Percentiles rank a stretch among this genome's conserved stretches.
Evolutionary conservation across 768 basidiomycete genomes (phyloP).

Genomic region (Thelephora ganbajun): DNA sequence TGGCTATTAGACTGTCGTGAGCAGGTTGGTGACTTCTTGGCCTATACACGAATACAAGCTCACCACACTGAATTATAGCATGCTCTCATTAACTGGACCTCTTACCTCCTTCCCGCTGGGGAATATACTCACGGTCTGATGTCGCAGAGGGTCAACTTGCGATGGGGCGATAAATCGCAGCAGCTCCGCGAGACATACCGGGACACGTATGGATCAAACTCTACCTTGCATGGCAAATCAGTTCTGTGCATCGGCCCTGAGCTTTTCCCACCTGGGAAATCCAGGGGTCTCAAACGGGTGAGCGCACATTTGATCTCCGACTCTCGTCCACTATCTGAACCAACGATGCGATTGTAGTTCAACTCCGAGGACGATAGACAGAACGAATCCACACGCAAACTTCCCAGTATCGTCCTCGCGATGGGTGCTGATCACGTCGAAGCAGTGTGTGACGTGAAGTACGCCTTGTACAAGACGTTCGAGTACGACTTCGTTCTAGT

Average conservation of each 20-base stretch:
- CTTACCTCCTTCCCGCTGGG: conserved; percentile 43
- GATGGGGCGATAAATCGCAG: conserved; percentile 35
- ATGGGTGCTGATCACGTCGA: conserved; percentile 71
- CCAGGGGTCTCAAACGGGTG: conserved; percentile 26
- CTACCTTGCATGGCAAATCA: conserved; percentile 37
- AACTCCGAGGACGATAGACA: conserved; percentile 12
- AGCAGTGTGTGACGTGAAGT: conserved; percentile 35
- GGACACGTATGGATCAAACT: conserved; percentile 33
- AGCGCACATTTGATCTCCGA: conserved; percentile 2
- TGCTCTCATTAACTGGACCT: conserved; percentile 38
- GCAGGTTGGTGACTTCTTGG: conserved; percentile 11
- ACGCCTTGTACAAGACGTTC: conserved; percentile 22
- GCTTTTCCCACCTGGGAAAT: conserved; percentile 28
- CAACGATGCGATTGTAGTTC: background rate
- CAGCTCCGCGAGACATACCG: conserved; percentile 20
- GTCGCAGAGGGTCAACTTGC: conserved; percentile 33
- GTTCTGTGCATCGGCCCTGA: conserved; percentile 50
- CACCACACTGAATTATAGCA: conserved; percentile 1
- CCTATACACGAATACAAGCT: background rate
- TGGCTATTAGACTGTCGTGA: conserved; percentile 35
- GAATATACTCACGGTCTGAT: conserved; percentile 24
- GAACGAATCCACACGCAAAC: conserved; percentile 24
- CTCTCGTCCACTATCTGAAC: background rate
- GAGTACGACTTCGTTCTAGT: conserved; percentile 53
- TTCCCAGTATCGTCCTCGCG: conserved; percentile 54